Conservation (phyloP, 306 rosid species). For the Prunus dulcis region DNA sequence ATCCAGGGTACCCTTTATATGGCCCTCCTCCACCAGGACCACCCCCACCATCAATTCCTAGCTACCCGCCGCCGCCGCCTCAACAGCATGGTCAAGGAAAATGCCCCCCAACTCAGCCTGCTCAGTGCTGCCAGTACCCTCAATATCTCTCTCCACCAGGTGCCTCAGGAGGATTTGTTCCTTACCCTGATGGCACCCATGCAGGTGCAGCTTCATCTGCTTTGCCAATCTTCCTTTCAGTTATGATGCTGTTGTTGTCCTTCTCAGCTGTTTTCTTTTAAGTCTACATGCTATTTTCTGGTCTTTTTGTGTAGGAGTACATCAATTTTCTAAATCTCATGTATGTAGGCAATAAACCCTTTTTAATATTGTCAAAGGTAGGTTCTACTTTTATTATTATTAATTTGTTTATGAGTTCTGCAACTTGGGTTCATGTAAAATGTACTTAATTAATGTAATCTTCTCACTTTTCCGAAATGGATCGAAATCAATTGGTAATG, state of each 20-base stretch:
- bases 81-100: slow-evolving; percentile 9
- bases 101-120: slow-evolving; percentile 27
- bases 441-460: background rate
- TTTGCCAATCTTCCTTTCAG: background rate
- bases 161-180: slow-evolving; percentile 17
- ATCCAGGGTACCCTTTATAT: slow-evolving; percentile 13
- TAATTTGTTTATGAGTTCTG: background rate
- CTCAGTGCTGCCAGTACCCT: slow-evolving; percentile 22
- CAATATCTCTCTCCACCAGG: slow-evolving; percentile 21
- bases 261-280: slow-evolving; percentile 9
- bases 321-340: background rate
- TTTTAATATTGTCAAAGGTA: background rate
- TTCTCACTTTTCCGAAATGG: no score
- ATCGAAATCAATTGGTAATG: no score
- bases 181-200: slow-evolving; percentile 11
- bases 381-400: background rate
- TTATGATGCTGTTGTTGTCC: slow-evolving; percentile 7
- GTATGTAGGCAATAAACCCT: background rate
- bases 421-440: background rate
- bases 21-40: slow-evolving; percentile 19
- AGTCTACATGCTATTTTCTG: background rate
- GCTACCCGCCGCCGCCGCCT: slow-evolving; percentile 11
- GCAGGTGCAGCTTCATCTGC: slow-evolving; percentile 7
- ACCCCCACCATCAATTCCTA: background rate
- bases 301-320: background rate